Evolutionary conservation across 2,329 filamentous ascomycete species (phyloP).

Genomic region (Fusarium pilosicola): DNA sequence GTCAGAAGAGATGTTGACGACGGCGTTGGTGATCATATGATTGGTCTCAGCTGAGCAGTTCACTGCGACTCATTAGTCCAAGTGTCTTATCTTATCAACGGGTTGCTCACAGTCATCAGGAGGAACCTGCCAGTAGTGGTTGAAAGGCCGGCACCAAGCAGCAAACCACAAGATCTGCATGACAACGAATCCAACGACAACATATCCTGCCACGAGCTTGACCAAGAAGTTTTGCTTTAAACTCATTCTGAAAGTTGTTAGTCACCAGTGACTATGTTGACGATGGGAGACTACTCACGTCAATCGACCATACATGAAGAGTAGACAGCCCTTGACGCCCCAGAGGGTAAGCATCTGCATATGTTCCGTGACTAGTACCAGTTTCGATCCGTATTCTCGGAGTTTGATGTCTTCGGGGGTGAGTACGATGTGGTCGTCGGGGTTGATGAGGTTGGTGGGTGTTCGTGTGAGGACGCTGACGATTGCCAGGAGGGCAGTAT

Average conservation of each 20-base stretch:
- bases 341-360: conserved; percentile 68
- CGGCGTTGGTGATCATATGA: conserved; percentile 66
- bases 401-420: conserved; percentile 56
- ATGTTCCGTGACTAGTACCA: conserved; percentile 69
- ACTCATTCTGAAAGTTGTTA: conserved; percentile 47
- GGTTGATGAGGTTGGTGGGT: conserved; percentile 67
- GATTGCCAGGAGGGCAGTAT: conserved; percentile 36
- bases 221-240: conserved; percentile 56
- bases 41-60: conserved; percentile 63
- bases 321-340: conserved; percentile 62
- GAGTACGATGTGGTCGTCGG: conserved; percentile 55
- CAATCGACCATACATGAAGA: conserved; percentile 64
- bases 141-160: conserved; percentile 64
- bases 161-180: conserved; percentile 61
- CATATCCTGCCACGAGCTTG: conserved; percentile 57
- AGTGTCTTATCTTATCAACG: fast-evolving
- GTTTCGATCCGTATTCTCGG: conserved; percentile 65
- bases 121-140: conserved; percentile 60
- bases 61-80: not conserved
- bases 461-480: conserved; percentile 47
- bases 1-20: conserved; percentile 68
- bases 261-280: fast-evolving
- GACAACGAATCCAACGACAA: conserved; percentile 53
- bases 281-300: conserved; percentile 48
- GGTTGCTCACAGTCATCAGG: conserved; percentile 52